Conservation (phyloP, 2,329 filamentous ascomycete species). For the Ilyonectria robusta region DNA sequence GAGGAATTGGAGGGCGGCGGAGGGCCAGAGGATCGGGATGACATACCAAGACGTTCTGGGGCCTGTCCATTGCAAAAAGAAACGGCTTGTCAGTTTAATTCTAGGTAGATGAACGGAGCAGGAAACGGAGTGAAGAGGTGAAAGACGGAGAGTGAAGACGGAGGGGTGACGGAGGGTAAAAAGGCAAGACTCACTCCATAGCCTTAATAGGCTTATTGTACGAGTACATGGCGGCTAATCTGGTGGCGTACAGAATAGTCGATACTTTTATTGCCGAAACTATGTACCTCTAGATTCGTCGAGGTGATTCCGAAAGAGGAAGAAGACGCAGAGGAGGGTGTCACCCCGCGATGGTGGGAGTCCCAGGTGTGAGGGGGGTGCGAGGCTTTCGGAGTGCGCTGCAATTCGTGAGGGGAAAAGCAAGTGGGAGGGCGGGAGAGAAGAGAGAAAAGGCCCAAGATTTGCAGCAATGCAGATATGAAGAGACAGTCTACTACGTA, state of each 20-base stretch:
- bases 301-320: conserved; percentile 41
- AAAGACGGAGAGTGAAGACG: conserved; percentile 14
- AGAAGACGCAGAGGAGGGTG: conserved; percentile 38
- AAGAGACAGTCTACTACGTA: not conserved
- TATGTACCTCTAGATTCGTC: conserved; percentile 28
- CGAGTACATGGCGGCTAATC: conserved; percentile 49
- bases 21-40: not conserved
- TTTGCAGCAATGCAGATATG: conserved; percentile 1
- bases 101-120: conserved; percentile 21
- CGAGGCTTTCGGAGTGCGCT: not conserved
- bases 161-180: conserved; percentile 24
- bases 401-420: not conserved
- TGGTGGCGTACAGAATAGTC: conserved; percentile 26
- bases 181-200: conserved; percentile 53
- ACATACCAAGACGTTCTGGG: conserved; percentile 52
- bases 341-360: conserved; percentile 40
- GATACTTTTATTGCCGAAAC: conserved; percentile 38
- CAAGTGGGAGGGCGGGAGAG: conserved; percentile 6
- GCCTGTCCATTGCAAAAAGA: conserved; percentile 51
- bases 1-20: conserved; percentile 8
- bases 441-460: conserved; percentile 6
- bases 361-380: conserved; percentile 39
- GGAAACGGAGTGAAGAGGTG: conserved; percentile 17
- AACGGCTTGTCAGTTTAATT: conserved; percentile 25
- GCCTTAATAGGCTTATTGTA: conserved; percentile 56